Conservation (phyloP, 139 green algal genomes). For the Yamagishiella unicocca region DNA sequence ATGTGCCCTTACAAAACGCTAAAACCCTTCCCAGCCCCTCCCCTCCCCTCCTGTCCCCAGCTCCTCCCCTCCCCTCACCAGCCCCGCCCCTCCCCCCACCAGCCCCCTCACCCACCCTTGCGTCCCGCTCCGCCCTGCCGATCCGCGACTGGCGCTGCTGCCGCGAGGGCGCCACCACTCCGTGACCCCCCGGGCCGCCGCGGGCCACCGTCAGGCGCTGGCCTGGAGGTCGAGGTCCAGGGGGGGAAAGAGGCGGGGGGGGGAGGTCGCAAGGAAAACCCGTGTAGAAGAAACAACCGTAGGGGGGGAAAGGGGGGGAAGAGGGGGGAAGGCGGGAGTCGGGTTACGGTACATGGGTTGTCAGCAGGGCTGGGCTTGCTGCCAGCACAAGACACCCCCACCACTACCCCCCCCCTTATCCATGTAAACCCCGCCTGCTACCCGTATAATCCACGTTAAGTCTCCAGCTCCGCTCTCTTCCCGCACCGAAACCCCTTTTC, state of each 20-base stretch:
- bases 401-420: no score
- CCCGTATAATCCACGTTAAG: no score
- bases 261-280: background rate
- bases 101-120: slow-evolving; percentile 17
- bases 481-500: no score
- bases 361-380: no score
- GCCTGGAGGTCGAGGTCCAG: slow-evolving; percentile 24
- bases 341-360: background rate
- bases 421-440: no score
- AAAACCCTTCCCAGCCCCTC: no score
- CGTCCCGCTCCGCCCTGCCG: slow-evolving; percentile 44
- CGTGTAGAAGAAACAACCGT: no score
- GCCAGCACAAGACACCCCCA: no score
- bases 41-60: background rate
- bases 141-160: slow-evolving; percentile 38
- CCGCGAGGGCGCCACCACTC: slow-evolving; percentile 64
- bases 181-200: slow-evolving; percentile 73
- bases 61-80: background rate
- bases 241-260: background rate
- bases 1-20: no score
- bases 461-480: no score
- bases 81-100: background rate
- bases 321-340: background rate
- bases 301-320: background rate
- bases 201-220: slow-evolving; percentile 70